Evolutionary conservation across 1,284 basidiomycete genomes (phyloP).

Genomic region (Pholiota adiposa): DNA sequence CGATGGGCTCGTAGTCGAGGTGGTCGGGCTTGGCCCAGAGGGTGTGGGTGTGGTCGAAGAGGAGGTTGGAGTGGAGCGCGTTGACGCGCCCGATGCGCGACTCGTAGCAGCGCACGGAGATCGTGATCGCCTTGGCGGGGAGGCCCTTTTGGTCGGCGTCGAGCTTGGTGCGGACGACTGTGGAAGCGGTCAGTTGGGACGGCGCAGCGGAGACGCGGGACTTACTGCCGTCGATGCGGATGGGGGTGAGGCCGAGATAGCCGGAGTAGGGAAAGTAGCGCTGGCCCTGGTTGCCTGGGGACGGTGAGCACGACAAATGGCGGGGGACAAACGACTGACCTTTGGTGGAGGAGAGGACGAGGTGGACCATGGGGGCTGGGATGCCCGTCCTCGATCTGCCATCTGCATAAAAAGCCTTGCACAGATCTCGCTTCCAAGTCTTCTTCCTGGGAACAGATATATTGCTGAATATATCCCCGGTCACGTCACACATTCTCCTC

Average conservation of each 20-base stretch:
- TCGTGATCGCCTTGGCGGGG: constrained; percentile 61
- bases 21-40: constrained; percentile 71
- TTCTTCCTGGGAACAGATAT: constrained; percentile 33
- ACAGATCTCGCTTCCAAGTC: constrained; percentile 18
- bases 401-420: constrained; percentile 46
- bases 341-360: constrained; percentile 54
- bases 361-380: constrained; percentile 59
- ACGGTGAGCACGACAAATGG: constrained; percentile 18
- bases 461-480: constrained; percentile 20
- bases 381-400: constrained; percentile 31
- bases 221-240: constrained; percentile 77
- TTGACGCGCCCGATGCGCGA: constrained; percentile 64
- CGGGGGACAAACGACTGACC: constrained; percentile 24
- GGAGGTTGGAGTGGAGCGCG: constrained; percentile 57
- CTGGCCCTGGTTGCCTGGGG: constrained; percentile 64
- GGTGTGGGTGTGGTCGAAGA: constrained; percentile 66
- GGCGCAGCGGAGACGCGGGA: constrained; percentile 24
- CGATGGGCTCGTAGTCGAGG: constrained; percentile 60
- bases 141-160: constrained; percentile 73
- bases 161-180: constrained; percentile 69
- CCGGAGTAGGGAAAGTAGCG: constrained; percentile 78
- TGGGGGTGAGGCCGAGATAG: constrained; percentile 78
- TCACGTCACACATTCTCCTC: constrained; percentile 27
- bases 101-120: constrained; percentile 82
- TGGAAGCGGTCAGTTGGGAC: constrained; percentile 9